phyloP scores from a whole-genome alignment of 371 early-diverging fungal genomes.

The Lichtheimia hyalospora region DNA sequence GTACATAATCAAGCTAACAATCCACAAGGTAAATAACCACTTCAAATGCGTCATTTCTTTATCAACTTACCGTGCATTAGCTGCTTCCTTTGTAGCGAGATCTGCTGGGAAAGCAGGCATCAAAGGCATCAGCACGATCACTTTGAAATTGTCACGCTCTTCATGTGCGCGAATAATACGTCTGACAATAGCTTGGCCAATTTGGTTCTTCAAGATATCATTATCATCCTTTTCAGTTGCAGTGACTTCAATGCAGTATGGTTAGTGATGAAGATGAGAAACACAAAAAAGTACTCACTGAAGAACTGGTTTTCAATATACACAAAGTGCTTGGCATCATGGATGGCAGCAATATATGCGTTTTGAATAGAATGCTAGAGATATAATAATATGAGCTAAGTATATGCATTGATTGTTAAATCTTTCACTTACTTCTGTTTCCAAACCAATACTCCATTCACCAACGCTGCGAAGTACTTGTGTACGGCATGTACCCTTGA shows the following conservation, averaged over 20 bases:
- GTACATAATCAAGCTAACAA: constrained; percentile 62
- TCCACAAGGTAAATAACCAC: no score
- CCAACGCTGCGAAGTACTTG: constrained; percentile 74
- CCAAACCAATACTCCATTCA: constrained; percentile 68
- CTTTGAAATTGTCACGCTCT: constrained; percentile 73
- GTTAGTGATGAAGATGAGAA: background rate
- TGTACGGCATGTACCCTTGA: constrained; percentile 56
- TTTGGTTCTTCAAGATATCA: constrained; percentile 68
- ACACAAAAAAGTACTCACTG: constrained; percentile 45
- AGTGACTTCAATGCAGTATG: constrained; percentile 50
- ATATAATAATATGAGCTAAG: no score
- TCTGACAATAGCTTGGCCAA: constrained; percentile 78
- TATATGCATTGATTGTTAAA: background rate
- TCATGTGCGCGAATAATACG: constrained; percentile 80
- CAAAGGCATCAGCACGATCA: constrained; percentile 89
- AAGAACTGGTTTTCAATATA: constrained; percentile 98
- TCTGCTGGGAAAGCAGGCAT: constrained; percentile 93
- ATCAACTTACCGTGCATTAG: constrained; percentile 59
- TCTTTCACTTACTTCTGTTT: constrained; percentile 40
- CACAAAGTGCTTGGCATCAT: constrained; percentile 77
- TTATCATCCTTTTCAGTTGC: constrained; percentile 51
- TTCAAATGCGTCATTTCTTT: background rate
- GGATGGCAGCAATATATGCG: constrained; percentile 80
- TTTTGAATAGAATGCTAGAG: constrained; percentile 79
- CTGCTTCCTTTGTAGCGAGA: constrained; percentile 74